These are phyloP conservation scores for Aspergillus indologenus DNA, from an alignment of 495 filamentous ascomycete species.

Conservation along the genomic window DNA sequence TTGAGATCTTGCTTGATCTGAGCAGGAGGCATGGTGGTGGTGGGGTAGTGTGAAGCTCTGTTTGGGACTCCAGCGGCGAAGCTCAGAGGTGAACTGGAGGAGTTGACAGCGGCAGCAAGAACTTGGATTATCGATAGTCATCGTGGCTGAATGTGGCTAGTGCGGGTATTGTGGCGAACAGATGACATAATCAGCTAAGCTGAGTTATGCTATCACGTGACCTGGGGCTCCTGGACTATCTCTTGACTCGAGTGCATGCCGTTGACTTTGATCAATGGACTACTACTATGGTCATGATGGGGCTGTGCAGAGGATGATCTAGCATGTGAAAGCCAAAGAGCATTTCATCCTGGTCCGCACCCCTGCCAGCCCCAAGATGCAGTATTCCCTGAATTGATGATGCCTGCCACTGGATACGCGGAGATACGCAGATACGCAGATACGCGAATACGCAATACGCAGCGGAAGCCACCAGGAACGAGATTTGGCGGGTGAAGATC, in stretches of 20 bases:
- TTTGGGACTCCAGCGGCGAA: background rate
- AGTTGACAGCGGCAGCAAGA: background rate
- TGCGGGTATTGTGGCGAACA: constrained; percentile 16
- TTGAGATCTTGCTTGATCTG: constrained; percentile 96
- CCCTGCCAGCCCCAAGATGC: no score
- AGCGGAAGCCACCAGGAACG: background rate
- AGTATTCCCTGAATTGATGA: background rate
- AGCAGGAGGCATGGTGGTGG: constrained; percentile 53
- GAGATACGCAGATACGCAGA: background rate
- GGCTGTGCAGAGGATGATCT: no score
- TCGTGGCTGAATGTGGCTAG: background rate
- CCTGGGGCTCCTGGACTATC: no score
- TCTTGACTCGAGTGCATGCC: no score
- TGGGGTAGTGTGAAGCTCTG: background rate
- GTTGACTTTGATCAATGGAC: no score
- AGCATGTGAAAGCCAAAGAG: no score
- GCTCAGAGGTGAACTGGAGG: background rate
- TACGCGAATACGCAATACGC: background rate
- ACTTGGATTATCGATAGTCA: constrained; percentile 29
- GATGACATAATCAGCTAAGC: constrained; percentile 9
- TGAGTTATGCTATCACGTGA: no score
- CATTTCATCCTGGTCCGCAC: no score
- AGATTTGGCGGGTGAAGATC: background rate
- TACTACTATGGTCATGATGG: no score
- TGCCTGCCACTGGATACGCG: no score